Percentiles rank a stretch among this genome's conserved stretches.
Conservation (phyloP, 2,329 filamentous ascomycete species). For the Pseudopithomyces maydicus region DNA sequence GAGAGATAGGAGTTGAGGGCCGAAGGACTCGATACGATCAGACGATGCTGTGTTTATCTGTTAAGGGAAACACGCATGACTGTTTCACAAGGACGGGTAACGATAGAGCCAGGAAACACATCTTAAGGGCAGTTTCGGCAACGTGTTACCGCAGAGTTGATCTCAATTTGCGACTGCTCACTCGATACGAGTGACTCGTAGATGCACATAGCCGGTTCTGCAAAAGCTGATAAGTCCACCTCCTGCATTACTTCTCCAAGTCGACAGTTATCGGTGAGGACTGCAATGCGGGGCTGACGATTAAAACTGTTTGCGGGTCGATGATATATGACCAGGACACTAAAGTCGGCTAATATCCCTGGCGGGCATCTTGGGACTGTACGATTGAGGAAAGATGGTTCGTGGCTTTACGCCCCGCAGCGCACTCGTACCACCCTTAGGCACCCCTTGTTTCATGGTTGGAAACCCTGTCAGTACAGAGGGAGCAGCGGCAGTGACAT, state of each 20-base stretch:
- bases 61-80: not conserved
- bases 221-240: not conserved
- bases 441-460: not conserved
- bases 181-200: not conserved
- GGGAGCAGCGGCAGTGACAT: not conserved
- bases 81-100: conserved; percentile 2
- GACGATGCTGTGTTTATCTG: conserved; percentile 5
- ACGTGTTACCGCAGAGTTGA: too few relatives aligned
- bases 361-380: not conserved
- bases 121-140: not conserved
- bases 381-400: not conserved
- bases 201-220: not conserved
- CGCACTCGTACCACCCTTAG: not conserved
- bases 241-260: not conserved
- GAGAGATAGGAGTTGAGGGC: not conserved
- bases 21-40: conserved; percentile 1
- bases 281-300: not conserved
- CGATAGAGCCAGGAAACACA: not conserved
- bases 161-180: not conserved
- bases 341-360: not conserved
- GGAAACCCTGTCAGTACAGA: too few relatives aligned
- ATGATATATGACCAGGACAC: not conserved
- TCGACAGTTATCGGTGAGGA: not conserved
- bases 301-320: not conserved
- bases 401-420: not conserved